Evolutionary conservation across 2,329 filamentous ascomycete species (phyloP).

Genomic region (Fusarium algeriense): DNA sequence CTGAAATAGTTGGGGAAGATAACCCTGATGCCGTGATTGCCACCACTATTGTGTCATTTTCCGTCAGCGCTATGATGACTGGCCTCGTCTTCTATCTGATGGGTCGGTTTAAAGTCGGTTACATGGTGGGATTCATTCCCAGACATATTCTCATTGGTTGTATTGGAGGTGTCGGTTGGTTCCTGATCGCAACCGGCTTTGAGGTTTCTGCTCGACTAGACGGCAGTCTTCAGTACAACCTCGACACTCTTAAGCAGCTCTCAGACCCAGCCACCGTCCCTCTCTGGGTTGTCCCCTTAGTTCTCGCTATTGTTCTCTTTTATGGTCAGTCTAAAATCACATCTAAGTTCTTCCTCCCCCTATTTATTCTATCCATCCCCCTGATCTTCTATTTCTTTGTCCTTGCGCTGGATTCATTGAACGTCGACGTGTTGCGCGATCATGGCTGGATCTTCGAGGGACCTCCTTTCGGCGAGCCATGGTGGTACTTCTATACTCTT

Average conservation of each 20-base stretch:
- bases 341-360: slow-evolving; percentile 86
- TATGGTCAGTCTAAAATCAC: slow-evolving; percentile 80
- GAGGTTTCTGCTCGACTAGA: slow-evolving; percentile 93
- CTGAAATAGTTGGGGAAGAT: slow-evolving; percentile 80
- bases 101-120: slow-evolving; percentile 87
- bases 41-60: slow-evolving; percentile 92
- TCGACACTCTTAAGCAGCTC: slow-evolving; percentile 80
- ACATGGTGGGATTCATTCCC: slow-evolving; percentile 96
- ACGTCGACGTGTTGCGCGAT: slow-evolving; percentile 74
- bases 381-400: slow-evolving; percentile 84
- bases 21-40: slow-evolving; percentile 89
- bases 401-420: slow-evolving; percentile 73
- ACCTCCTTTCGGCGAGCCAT: slow-evolving; percentile 86
- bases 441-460: slow-evolving; percentile 93
- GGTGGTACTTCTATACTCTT: slow-evolving; percentile 97
- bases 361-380: slow-evolving; percentile 85
- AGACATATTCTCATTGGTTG: slow-evolving; percentile 96
- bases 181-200: slow-evolving; percentile 89
- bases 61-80: slow-evolving; percentile 89
- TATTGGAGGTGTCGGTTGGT: slow-evolving; percentile 97
- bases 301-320: slow-evolving; percentile 81
- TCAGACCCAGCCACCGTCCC: slow-evolving; percentile 79
- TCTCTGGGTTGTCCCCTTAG: slow-evolving; percentile 85
- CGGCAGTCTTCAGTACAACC: slow-evolving; percentile 84
- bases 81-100: slow-evolving; percentile 93